Percentiles rank a stretch among this genome's conserved stretches.
Evolutionary conservation across 2,329 filamentous ascomycete genomes (phyloP).

Genomic region (Nannizziopsis arthrosporioides): DNA sequence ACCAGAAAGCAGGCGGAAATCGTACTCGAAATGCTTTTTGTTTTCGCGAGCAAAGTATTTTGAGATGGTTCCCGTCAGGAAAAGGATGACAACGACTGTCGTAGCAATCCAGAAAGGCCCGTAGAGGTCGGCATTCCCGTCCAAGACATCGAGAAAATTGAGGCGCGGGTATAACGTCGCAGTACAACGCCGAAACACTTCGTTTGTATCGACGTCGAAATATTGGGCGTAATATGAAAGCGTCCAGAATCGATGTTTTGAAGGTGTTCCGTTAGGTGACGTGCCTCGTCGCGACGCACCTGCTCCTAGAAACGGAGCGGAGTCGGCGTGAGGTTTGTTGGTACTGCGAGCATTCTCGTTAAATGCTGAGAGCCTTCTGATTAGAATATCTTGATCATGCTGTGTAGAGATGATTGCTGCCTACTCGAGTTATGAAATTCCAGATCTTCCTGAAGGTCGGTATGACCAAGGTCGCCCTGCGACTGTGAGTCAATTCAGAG

Average conservation of each 20-base stretch:
- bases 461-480: conserved; percentile 93
- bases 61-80: conserved; percentile 88
- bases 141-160: conserved; percentile 93
- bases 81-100: conserved; percentile 89
- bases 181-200: conserved; percentile 75
- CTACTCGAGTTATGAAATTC: conserved; percentile 89
- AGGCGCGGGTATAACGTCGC: conserved; percentile 80
- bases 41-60: conserved; percentile 66
- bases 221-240: conserved; percentile 92
- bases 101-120: conserved; percentile 98
- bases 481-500: conserved; percentile 9
- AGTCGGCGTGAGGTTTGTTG: conserved; percentile 38
- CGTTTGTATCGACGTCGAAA: conserved; percentile 93
- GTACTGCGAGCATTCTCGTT: conserved; percentile 46
- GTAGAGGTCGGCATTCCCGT: conserved; percentile 94
- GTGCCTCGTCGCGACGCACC: conserved; percentile 31
- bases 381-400: conserved; percentile 3
- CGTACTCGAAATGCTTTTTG: conserved; percentile 68
- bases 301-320: conserved; percentile 41
- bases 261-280: conserved; percentile 33
- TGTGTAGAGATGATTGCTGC: conserved; percentile 15
- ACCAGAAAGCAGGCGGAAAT: conserved; percentile 78
- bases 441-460: conserved; percentile 95
- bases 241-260: conserved; percentile 85
- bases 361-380: conserved; percentile 45